A percentile compares a stretch with the other conserved stretches of the same genome.
Evolutionary conservation across 208 protist species (phyloP).

Genomic region (Trypanosoma rangeli): DNA sequence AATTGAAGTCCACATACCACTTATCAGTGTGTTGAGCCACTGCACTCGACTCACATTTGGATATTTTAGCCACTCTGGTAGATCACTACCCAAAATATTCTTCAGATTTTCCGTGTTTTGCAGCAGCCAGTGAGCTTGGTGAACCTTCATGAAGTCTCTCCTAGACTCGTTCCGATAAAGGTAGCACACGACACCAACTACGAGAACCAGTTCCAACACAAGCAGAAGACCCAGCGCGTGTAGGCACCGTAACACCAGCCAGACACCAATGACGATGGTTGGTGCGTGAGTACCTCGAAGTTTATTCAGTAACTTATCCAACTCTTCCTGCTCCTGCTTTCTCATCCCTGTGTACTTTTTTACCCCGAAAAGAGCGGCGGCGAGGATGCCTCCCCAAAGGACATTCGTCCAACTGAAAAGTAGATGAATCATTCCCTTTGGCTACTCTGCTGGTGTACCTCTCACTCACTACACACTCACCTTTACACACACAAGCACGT

Average conservation of each 20-base stretch:
- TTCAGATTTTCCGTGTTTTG: slow-evolving; percentile 42
- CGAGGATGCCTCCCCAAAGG: slow-evolving; percentile 41
- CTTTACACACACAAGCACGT: background rate
- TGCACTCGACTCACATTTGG: slow-evolving; percentile 65
- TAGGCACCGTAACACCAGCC: slow-evolving; percentile 46
- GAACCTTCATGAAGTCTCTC: slow-evolving; percentile 26
- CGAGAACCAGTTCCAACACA: slow-evolving; percentile 54
- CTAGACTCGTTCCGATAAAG: slow-evolving; percentile 32
- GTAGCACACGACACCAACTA: slow-evolving; percentile 47
- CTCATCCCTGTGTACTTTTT: slow-evolving; percentile 30
- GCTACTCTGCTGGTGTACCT: background rate
- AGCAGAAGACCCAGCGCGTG: slow-evolving; percentile 59
- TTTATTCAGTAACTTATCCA: slow-evolving; percentile 15
- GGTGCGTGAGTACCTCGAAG: slow-evolving; percentile 27
- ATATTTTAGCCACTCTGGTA: slow-evolving; percentile 73
- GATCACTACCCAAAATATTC: slow-evolving; percentile 43
- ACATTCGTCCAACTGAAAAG: slow-evolving; percentile 53
- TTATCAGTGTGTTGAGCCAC: slow-evolving; percentile 66
- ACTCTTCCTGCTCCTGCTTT: slow-evolving; percentile 27
- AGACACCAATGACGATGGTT: slow-evolving; percentile 32
- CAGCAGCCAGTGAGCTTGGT: slow-evolving; percentile 46
- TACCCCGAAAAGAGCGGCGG: slow-evolving; percentile 33
- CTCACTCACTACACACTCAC: background rate
- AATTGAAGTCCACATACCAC: slow-evolving; percentile 61
- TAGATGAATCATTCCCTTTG: slow-evolving; percentile 32